Conservation (phyloP, 805 yeast genomes). For the Barnettozyma pratensis region DNA sequence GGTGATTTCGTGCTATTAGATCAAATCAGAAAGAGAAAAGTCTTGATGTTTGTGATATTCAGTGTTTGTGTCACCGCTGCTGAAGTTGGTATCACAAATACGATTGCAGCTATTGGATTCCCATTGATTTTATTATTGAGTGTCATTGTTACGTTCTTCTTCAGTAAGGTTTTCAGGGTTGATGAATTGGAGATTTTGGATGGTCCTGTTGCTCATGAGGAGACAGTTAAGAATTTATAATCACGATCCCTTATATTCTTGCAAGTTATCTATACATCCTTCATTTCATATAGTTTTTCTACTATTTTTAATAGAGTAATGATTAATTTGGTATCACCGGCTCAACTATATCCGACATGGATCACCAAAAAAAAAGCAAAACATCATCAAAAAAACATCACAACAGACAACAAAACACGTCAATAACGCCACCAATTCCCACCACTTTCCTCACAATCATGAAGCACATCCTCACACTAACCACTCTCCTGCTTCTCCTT, state of each 20-base stretch:
- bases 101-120: constrained; percentile 90
- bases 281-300: too few species aligned
- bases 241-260: not conserved
- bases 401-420: not conserved
- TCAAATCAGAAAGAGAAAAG: constrained; percentile 28
- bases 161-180: constrained; percentile 57
- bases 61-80: constrained; percentile 66
- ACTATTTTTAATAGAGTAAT: not conserved
- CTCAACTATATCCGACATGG: not conserved
- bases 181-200: constrained; percentile 64
- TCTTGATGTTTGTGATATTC: constrained; percentile 50
- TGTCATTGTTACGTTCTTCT: constrained; percentile 60
- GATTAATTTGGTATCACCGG: not conserved
- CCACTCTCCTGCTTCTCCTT: not conserved
- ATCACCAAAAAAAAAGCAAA: not conserved
- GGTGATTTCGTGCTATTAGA: constrained; percentile 22
- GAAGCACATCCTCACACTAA: too few species aligned
- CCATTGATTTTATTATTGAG: constrained; percentile 73
- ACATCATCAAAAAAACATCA: too few species aligned
- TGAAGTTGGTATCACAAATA: constrained; percentile 81
- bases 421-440: not conserved
- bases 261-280: too few species aligned
- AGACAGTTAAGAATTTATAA: constrained; percentile 42
- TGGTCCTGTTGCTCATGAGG: constrained; percentile 54
- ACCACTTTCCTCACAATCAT: not conserved